phyloP scores from a whole-genome alignment of 2,329 filamentous ascomycete species.

The Penicillium glabrum region DNA sequence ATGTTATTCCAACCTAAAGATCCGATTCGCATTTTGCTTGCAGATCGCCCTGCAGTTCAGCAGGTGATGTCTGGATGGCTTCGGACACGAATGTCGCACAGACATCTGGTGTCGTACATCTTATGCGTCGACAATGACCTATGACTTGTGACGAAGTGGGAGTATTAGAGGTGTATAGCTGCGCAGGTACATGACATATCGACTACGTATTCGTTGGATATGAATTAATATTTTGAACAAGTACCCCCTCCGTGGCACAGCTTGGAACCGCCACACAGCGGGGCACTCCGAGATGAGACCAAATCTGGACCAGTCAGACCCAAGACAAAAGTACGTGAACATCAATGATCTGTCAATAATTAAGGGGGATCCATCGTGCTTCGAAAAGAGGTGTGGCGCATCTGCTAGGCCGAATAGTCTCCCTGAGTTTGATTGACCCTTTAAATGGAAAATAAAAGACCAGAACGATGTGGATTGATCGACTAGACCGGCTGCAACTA shows the following conservation, averaged over 20 bases:
- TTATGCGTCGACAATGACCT: background rate
- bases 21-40: constrained; percentile 16
- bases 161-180: background rate
- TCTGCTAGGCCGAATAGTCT: constrained; percentile 1
- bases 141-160: background rate
- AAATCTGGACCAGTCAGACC: constrained; percentile 1
- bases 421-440: constrained; percentile 1
- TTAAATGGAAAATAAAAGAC: background rate
- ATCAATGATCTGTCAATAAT: constrained; percentile 15
- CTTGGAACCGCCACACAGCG: constrained; percentile 23
- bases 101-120: background rate
- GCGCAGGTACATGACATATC: background rate
- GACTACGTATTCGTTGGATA: background rate
- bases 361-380: constrained; percentile 4
- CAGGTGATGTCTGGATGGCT: constrained; percentile 18
- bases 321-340: background rate
- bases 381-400: constrained; percentile 3
- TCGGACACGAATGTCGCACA: constrained; percentile 7
- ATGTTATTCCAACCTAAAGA: constrained; percentile 11
- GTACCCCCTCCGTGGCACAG: constrained; percentile 14
- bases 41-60: constrained; percentile 15
- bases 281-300: constrained; percentile 3
- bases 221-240: background rate
- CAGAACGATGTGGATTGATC: constrained; percentile 13
- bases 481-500: constrained; percentile 14